These are phyloP conservation scores for Bothriochloa decipiens DNA, from an alignment of 176 grass and related monocot genomes.

Conservation along the genomic window DNA sequence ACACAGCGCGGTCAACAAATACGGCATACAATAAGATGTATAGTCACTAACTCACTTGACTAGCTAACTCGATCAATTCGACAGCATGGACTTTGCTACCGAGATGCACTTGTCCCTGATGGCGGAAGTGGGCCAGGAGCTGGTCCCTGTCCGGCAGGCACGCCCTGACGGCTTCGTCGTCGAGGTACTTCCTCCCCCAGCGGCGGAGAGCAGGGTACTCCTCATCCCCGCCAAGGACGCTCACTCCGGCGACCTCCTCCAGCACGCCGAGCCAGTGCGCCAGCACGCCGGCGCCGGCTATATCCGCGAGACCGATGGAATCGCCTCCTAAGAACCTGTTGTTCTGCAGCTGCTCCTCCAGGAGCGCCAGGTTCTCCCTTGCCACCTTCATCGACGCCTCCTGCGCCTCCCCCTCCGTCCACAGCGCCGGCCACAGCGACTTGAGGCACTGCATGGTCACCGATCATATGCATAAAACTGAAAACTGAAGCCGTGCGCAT, in stretches of 20 bases:
- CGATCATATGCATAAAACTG: no score
- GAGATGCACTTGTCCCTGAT: neutral
- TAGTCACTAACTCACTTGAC: no score
- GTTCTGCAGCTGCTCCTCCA: conserved; percentile 42
- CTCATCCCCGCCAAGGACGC: no score
- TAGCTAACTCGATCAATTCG: no score
- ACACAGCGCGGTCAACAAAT: no score
- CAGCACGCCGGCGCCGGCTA: conserved; percentile 12
- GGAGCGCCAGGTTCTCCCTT: conserved; percentile 36
- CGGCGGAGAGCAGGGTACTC: conserved; percentile 18
- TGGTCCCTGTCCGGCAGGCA: conserved; percentile 42
- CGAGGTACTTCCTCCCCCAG: conserved; percentile 43
- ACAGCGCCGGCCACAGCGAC: conserved; percentile 20
- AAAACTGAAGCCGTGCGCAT: no score
- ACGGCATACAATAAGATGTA: no score
- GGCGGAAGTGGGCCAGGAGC: conserved; percentile 22
- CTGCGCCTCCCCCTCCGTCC: conserved; percentile 48
- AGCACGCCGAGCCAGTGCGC: conserved; percentile 41
- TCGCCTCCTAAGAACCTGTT: conserved; percentile 68
- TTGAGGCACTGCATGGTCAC: neutral
- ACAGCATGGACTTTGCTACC: no score
- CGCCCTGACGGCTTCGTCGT: conserved; percentile 4
- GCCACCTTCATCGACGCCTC: conserved; percentile 30
- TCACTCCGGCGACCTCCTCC: conserved; percentile 44
- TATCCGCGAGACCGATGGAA: conserved; percentile 43